phyloP scores from a whole-genome alignment of 768 basidiomycete species.

The Calvatia gigantea region DNA sequence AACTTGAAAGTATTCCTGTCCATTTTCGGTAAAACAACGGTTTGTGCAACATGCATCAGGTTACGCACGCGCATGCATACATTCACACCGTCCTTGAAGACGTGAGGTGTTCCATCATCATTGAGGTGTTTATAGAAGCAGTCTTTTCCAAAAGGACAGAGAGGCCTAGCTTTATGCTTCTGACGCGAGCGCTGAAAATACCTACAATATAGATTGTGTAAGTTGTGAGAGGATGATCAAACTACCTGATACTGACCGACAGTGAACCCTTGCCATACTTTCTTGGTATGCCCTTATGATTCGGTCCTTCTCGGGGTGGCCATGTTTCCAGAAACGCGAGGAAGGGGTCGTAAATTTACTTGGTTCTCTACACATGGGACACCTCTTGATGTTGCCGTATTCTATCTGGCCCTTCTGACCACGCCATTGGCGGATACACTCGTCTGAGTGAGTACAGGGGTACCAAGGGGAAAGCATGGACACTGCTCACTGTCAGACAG shows the following conservation, averaged over 20 bases:
- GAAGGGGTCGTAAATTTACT: constrained; percentile 75
- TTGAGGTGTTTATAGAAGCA: constrained; percentile 79
- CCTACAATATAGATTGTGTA: constrained; percentile 29
- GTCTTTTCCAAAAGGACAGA: constrained; percentile 77
- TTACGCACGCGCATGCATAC: constrained; percentile 46
- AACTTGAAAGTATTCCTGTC: constrained; percentile 6
- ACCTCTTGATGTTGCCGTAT: constrained; percentile 67
- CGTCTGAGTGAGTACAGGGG: constrained; percentile 9
- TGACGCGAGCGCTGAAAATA: constrained; percentile 57
- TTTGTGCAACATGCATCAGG: not conserved
- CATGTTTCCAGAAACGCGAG: constrained; percentile 58
- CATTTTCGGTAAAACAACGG: not conserved
- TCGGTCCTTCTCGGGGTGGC: constrained; percentile 47
- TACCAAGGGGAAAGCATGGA: not conserved
- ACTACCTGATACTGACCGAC: constrained; percentile 43
- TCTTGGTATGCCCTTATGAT: constrained; percentile 58
- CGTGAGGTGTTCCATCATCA: constrained; percentile 57
- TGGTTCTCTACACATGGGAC: constrained; percentile 69
- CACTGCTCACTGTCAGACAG: constrained; percentile 56
- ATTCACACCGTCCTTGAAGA: constrained; percentile 54
- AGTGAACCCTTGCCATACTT: constrained; percentile 70
- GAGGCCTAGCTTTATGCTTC: constrained; percentile 36
- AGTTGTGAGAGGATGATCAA: not conserved
- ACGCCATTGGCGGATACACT: constrained; percentile 84
- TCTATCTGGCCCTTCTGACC: constrained; percentile 48